Evolutionary conservation across 2,329 filamentous ascomycete species (phyloP), one percentile per base, ranked within the genome.

Genomic region (Leptographium procerum): DNA sequence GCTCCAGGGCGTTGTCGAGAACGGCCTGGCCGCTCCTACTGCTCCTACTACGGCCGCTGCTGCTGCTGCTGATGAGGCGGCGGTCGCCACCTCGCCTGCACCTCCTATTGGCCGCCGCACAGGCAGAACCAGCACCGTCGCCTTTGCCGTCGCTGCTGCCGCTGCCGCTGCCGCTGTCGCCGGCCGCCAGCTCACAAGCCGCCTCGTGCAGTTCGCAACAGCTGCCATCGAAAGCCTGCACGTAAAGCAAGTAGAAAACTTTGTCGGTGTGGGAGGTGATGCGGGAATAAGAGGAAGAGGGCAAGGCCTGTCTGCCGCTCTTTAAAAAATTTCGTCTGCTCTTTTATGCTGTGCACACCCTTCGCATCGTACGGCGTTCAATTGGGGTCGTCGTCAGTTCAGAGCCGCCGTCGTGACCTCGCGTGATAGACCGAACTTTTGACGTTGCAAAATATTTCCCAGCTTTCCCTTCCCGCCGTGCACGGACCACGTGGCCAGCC

Each of bases 1-100:
- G 19, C 40, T 29, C 2, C 59, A 29, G 7, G 64, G 59, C 14
- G 48, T 19, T 28, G 71, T 75, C 36, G 75, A 75, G 65, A 77
- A 76, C n/a, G 24, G 45, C 13, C 26, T 7, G 2, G 14, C 31
- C 19, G 54, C 2, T 8, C 4, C 13, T 14, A 31, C 33, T 11
- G 36, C 5, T 31, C n/a, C 19, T 13, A 6, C 14, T 55, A 11
- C n/a, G 13, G 13, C 29, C 26, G 24, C 2, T 26, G 13, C 3
- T 9, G 22, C 3, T 5, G 43, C 9, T n/a, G 22, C 3, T 13
- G 43, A 8, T 19, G 43, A 3, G 8, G 19, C 7, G 19, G 16
- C 19, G 16, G 43, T 47, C 43, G 43, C 19, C 4, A 8, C 43
- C 43, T n/a, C 11, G 5, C 5, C 2, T 8, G 10, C 43, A 11